Evolutionary conservation across 495 filamentous ascomycete genomes (phyloP), one percentile per base, ranked within the genome.

Genomic region (Eremomyces bilateralis): DNA sequence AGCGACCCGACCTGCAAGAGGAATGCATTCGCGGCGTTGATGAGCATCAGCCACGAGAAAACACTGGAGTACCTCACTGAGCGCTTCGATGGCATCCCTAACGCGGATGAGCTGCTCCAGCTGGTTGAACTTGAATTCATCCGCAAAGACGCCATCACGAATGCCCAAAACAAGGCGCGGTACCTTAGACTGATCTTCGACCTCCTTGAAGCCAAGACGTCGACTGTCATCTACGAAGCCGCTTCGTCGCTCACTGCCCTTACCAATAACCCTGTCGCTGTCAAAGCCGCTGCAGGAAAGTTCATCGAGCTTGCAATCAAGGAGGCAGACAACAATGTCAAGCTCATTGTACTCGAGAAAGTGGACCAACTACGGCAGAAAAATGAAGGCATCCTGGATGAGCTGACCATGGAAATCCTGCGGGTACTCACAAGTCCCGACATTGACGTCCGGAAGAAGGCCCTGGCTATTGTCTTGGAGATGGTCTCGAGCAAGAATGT

Each of bases 401-500:
- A 95, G 44, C 60, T 94, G 31, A 81, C 77, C n/a, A 94, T 99
- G 85, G 90, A 95, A 48, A 82, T 95, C 41, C 62, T 99, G 33
- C 79, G 90, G 35, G 85, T 92, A n/a, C 71, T 99, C 31, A 80
- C 81, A 27, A 92, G 81, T 50, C 80, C 90, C 10, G 90, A 99
- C 57, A 76, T 99, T 41, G 90, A 95, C 53, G 85, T 99, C 27
- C 74, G 90, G 49, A 73, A 69, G 52, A 99, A 95, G 56, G 80
- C 88, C 21, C 69, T 99, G 15, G 64, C 66, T 30, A 80, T 99
- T 46, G 88, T 83, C 6, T 56, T 99, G 55, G 84, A 94, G 43
- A 94, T 99, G 88, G 80, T 95, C 10, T 84, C 83, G 0, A 92
- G 82, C 69, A 92, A 91, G 63, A 99, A 99, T 43, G 85, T 97